A percentile compares a stretch with the other conserved stretches of the same genome.
These are phyloP conservation scores for Naematelia encephala DNA, from an alignment of 768 basidiomycete species.

Conservation along the genomic window DNA sequence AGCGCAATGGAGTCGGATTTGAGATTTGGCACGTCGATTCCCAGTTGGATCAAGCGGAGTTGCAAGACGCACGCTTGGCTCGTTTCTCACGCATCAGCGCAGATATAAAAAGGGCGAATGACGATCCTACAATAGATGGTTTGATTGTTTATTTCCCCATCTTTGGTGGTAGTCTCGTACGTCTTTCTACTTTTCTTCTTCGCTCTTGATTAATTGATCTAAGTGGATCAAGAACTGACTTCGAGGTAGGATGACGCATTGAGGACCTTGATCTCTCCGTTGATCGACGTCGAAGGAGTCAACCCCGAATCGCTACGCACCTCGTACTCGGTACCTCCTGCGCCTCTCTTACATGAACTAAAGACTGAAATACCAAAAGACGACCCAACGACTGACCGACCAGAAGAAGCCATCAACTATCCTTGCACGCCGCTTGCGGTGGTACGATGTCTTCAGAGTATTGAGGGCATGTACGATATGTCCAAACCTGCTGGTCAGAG, in stretches of 20 bases:
- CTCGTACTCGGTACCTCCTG: background rate
- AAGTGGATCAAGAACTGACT: background rate
- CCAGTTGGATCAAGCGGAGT: slow-evolving; percentile 3
- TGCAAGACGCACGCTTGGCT: background rate
- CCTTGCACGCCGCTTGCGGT: slow-evolving; percentile 31
- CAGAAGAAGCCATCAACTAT: slow-evolving; percentile 4
- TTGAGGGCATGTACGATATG: slow-evolving; percentile 12
- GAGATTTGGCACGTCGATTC: background rate
- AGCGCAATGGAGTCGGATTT: slow-evolving; percentile 12
- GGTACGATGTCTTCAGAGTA: slow-evolving; percentile 14
- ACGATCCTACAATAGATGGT: slow-evolving; percentile 16
- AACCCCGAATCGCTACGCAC: slow-evolving; percentile 1
- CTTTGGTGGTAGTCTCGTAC: slow-evolving; percentile 9
- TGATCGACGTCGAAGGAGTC: slow-evolving; percentile 28
- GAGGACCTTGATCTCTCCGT: slow-evolving; percentile 16
- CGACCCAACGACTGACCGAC: background rate
- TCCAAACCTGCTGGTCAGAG: slow-evolving; percentile 5
- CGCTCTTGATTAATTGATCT: too few relatives aligned
- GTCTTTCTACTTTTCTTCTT: background rate
- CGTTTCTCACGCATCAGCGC: background rate
- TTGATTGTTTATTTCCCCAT: slow-evolving; percentile 22
- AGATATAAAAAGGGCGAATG: slow-evolving; percentile 14
- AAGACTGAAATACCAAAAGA: background rate
- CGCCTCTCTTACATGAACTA: background rate
- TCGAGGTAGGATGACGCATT: slow-evolving; percentile 20